Evolutionary conservation across 768 basidiomycete genomes (phyloP).

Genomic region (Mycena crocata): DNA sequence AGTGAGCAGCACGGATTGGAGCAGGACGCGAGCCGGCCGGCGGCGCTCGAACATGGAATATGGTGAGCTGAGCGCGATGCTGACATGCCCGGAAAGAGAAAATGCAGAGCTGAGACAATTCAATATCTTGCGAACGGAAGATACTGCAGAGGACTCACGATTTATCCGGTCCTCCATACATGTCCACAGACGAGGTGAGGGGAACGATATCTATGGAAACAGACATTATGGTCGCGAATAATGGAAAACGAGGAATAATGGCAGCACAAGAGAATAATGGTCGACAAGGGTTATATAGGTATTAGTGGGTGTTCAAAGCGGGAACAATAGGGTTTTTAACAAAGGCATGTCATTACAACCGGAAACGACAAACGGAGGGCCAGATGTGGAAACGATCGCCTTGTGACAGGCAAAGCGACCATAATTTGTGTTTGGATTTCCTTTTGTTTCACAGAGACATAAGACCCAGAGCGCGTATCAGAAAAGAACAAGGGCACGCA

Average conservation of each 20-base stretch:
- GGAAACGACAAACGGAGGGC: slow-evolving; percentile 21
- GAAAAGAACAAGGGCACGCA: background rate
- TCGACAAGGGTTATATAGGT: slow-evolving; percentile 39
- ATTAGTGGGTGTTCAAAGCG: slow-evolving; percentile 33
- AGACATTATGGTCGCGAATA: slow-evolving; percentile 60
- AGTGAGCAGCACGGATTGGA: slow-evolving; percentile 77
- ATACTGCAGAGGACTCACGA: slow-evolving; percentile 57
- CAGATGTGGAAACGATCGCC: slow-evolving; percentile 15
- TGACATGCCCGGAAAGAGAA: slow-evolving; percentile 87
- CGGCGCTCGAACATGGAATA: slow-evolving; percentile 67
- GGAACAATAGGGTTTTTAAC: slow-evolving; percentile 39
- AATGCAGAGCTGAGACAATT: slow-evolving; percentile 74
- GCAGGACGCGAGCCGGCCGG: slow-evolving; percentile 61
- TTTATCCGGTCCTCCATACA: slow-evolving; percentile 76
- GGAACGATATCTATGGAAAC: slow-evolving; percentile 75
- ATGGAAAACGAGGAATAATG: slow-evolving; percentile 29
- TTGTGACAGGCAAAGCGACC: slow-evolving; percentile 16
- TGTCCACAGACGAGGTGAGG: slow-evolving; percentile 64
- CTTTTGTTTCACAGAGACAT: slow-evolving; percentile 16
- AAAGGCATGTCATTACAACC: slow-evolving; percentile 13
- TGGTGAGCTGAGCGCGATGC: slow-evolving; percentile 70
- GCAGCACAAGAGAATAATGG: too few species aligned
- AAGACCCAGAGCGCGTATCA: background rate
- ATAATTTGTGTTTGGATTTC: slow-evolving; percentile 22
- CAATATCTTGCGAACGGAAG: background rate